These are phyloP conservation scores for Lizonia empirigonia DNA, from an alignment of 2,329 filamentous ascomycete genomes.

Conservation along the genomic window DNA sequence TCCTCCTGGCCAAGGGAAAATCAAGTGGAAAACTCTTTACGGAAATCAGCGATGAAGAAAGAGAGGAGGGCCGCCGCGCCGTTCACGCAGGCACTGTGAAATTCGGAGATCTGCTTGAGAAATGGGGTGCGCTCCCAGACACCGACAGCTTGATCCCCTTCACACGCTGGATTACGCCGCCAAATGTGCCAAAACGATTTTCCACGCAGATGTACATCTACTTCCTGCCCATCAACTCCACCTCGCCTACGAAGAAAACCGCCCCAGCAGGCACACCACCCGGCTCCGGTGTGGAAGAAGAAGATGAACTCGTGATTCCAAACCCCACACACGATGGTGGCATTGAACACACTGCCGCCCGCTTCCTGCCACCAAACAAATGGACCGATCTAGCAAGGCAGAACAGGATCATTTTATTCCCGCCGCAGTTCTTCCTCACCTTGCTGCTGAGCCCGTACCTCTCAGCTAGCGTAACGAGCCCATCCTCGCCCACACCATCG, in stretches of 20 bases:
- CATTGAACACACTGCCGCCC: constrained; percentile 73
- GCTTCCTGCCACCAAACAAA: constrained; percentile 70
- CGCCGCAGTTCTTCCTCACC: constrained; percentile 82
- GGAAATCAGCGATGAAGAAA: constrained; percentile 62
- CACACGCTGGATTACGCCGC: constrained; percentile 89
- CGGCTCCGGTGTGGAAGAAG: constrained; percentile 29
- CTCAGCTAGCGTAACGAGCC: constrained; percentile 37
- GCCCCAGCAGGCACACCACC: constrained; percentile 43
- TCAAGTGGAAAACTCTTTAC: constrained; percentile 61
- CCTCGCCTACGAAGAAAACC: constrained; percentile 37
- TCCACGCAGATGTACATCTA: constrained; percentile 98
- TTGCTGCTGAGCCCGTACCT: constrained; percentile 63
- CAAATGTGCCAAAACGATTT: constrained; percentile 74
- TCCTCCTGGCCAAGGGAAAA: constrained; percentile 70
- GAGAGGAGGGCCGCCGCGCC: constrained; percentile 68
- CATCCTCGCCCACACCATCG: constrained; percentile 32
- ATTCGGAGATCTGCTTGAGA: constrained; percentile 70
- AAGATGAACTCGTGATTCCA: constrained; percentile 64
- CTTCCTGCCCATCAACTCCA: constrained; percentile 68
- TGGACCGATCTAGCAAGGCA: constrained; percentile 71
- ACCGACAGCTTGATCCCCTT: constrained; percentile 75
- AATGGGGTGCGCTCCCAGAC: constrained; percentile 67
- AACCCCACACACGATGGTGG: constrained; percentile 74
- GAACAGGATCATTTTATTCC: constrained; percentile 81
- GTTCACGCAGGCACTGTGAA: constrained; percentile 70